A percentile compares a stretch with the other conserved stretches of the same genome.
Evolutionary conservation across 768 basidiomycete species (phyloP).

Genomic region (Amanita rubescens): DNA sequence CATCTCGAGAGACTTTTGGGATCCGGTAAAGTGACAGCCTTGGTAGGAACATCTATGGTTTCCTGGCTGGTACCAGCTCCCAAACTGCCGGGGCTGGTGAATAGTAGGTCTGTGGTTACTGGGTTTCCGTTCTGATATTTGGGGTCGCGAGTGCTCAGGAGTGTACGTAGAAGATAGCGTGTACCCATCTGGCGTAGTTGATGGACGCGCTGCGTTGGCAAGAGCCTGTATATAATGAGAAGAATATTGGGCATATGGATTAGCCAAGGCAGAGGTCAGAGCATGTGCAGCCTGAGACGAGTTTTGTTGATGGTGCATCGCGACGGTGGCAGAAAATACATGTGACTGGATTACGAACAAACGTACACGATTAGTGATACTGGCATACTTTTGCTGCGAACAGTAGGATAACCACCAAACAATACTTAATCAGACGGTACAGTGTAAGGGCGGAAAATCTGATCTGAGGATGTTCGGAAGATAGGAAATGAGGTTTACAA

Average conservation of each 20-base stretch:
- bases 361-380: constrained; percentile 8
- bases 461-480: constrained; percentile 2
- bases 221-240: constrained; percentile 54
- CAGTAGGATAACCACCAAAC: constrained; percentile 7
- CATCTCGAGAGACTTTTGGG: constrained; percentile 60
- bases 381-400: constrained; percentile 8
- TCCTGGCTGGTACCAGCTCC: constrained; percentile 59
- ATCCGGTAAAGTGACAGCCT: constrained; percentile 64
- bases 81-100: background rate
- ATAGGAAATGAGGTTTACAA: background rate
- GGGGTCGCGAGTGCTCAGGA: background rate
- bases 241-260: constrained; percentile 27
- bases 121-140: background rate
- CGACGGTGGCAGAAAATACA: constrained; percentile 10
- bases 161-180: constrained; percentile 11
- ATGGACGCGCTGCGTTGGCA: constrained; percentile 22
- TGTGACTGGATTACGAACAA: constrained; percentile 8
- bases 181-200: constrained; percentile 18
- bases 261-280: background rate
- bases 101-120: background rate
- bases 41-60: constrained; percentile 50
- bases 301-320: constrained; percentile 7
- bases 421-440: constrained; percentile 2
- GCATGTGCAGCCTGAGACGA: background rate
- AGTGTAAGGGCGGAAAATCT: background rate